Percentiles rank a stretch among this genome's conserved stretches.
Conservation (phyloP, 2,329 filamentous ascomycete species). For the Aspergillus fumigatus region DNA sequence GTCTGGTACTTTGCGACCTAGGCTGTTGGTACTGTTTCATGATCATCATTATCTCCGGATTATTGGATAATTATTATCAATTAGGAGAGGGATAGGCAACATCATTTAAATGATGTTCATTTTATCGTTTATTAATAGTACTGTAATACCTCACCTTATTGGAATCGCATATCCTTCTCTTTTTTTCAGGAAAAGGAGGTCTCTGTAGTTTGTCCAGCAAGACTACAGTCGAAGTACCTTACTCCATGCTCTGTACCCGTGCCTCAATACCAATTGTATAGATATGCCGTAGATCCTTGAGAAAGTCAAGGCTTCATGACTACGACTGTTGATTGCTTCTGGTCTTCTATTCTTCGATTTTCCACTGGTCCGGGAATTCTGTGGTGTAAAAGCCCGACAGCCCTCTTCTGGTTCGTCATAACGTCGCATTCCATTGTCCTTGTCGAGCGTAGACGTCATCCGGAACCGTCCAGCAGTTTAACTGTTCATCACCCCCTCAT, state of each 20-base stretch:
- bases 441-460: conserved; percentile 34
- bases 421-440: conserved; percentile 14
- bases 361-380: conserved; percentile 12
- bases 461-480: conserved; percentile 14
- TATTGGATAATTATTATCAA: not conserved
- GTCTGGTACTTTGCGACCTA: not conserved
- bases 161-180: not conserved
- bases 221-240: not conserved
- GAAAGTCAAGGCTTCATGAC: not conserved
- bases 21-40: not conserved
- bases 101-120: not conserved
- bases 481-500: not conserved
- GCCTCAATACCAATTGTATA: not conserved
- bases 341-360: not conserved
- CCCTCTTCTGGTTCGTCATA: conserved; percentile 14
- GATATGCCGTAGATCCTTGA: not conserved
- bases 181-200: not conserved
- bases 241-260: not conserved
- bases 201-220: not conserved
- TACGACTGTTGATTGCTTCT: not conserved
- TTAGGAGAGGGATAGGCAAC: not conserved
- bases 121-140: not conserved
- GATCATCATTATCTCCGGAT: not conserved
- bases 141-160: not conserved
- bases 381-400: conserved; percentile 1